A percentile compares a stretch with the other conserved stretches of the same genome.
Evolutionary conservation across 192 early-diverging fungal species (phyloP).

Genomic region (Phycomyces nitens): DNA sequence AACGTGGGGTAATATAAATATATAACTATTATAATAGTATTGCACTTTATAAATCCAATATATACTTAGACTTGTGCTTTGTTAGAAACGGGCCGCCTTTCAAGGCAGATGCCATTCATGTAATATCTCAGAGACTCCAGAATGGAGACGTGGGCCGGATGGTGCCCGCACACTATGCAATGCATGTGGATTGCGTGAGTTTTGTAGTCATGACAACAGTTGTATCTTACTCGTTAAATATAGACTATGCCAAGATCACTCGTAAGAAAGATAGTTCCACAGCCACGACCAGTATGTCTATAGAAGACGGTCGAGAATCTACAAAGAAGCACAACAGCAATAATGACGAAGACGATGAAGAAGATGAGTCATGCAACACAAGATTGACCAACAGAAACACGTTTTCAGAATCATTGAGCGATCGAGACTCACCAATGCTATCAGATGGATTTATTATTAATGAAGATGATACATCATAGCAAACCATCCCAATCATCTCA

Average conservation of each 20-base stretch:
- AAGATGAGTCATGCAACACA: no score
- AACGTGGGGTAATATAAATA: slow-evolving; percentile 26
- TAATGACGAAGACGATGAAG: no score
- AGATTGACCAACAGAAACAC: no score
- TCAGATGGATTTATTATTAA: no score
- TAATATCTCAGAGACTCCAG: slow-evolving; percentile 85
- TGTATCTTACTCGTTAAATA: slow-evolving; percentile 1
- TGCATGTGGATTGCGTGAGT: slow-evolving; percentile 87
- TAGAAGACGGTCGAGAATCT: no score
- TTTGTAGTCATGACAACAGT: not conserved
- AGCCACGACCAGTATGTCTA: not conserved
- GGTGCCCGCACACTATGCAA: slow-evolving; percentile 93
- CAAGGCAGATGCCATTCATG: slow-evolving; percentile 76
- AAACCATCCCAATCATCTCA: no score
- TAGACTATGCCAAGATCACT: slow-evolving; percentile 18
- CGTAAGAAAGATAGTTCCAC: not conserved
- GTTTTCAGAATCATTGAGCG: no score
- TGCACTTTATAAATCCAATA: not conserved
- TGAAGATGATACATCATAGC: no score
- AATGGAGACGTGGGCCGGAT: slow-evolving; percentile 92
- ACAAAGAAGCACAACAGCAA: no score
- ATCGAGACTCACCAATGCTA: no score
- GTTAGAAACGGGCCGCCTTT: slow-evolving; percentile 53
- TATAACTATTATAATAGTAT: not conserved
- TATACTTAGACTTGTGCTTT: not conserved